Base-by-base conservation (phyloP, 2,329 filamentous ascomycete genomes). In the Alternaria triticimaculans region DNA sequence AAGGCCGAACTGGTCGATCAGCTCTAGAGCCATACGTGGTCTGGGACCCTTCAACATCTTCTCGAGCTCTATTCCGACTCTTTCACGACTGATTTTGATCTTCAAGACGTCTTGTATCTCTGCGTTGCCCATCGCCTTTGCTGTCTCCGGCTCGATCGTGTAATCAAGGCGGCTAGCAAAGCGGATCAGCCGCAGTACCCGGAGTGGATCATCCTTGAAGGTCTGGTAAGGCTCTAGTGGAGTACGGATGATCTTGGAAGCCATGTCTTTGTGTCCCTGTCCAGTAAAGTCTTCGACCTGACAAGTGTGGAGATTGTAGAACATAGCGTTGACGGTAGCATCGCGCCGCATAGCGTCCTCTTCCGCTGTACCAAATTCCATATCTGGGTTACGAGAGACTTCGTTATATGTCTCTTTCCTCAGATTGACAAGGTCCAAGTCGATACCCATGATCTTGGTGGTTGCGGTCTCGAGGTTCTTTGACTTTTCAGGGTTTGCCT, bases 391-490 rank as follows among this genome's bases (percentile, higher is more conserved):
- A 37, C 96, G 89, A 75, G 92, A 97, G 63, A 96, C 89, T n/a
- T 93, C 90, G 1, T 90, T 87, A 72, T 98, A 98, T 1, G 91
- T 94, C 82, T 98, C 96, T 76, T 94, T 96, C 49, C 95, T 88
- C 50, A 98, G 84, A 77, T 98, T 99, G 72, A 99, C 96, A 75
- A 99, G 90, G 77, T 99, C 95, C 51, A 97, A 87, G 75, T 98
- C 95, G 53, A 96, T 86, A 1, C 92, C 93, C 74, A 97, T 90
- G 62, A 98, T 89, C 68, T 87, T 91, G 23, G 92, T 93, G 10
- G 93, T 97, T 53, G 93, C 92, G 0, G 95, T 98, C 80, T 97
- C 95, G 14, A 98, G 87, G 77, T 98, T 93, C 82, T 98, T 98
- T 20, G 94, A 97, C 82, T 97, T 97, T 74, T 97, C 94, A 1